Evolutionary conservation across 345 rosid species (phyloP), one percentile per base, ranked within the genome.

Genomic region (Cardiospermum halicacabum): DNA sequence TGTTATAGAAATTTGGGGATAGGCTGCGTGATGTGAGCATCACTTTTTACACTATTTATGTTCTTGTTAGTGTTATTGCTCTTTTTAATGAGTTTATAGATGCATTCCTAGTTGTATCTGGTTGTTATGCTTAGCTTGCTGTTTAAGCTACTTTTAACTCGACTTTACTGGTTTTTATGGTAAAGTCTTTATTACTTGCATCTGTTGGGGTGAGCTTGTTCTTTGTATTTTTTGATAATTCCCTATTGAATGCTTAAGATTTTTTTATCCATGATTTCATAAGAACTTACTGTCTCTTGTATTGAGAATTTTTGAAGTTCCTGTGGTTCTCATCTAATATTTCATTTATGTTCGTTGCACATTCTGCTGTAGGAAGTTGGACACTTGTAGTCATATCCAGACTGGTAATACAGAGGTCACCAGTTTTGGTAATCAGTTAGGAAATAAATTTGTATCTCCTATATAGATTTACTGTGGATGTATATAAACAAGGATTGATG

Each of bases 401-500:
- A 56, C n/a, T 30, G 40, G n/a, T 11, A 18, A 16, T 47, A 47
- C 10, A 11, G 8, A 47, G 5, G 7, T 47, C 51, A 47, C 11
- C n/a, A 47, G n/a, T 13, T 45, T 19, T 24, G 19, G 51, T 5
- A 21, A 47, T 24, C 1, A 5, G 19, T 5, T 19, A 13, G 22
- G 19, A 18, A 47, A n/a, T 45, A 45, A 45, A n/a, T n/a, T 45
- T 45, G 50, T 45, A 16, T 47, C 51, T 47, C n/a, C n/a, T n/a
- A n/a, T 7, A 47, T 16, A 47, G 50, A 31, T 16, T 31, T 22
- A 19, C 21, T 56, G n/a, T 16, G 25, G 36, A 36, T 31, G 59
- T 56, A 56, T 55, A 30, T 55, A 28, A 55, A 53, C 47, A 53
- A 53, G 57, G 36, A 26, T 32, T 27, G 57, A 53, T 1, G 13